Conservation (phyloP, 192 early-diverging fungal species). For the Phlyctochytrium arcticum region DNA sequence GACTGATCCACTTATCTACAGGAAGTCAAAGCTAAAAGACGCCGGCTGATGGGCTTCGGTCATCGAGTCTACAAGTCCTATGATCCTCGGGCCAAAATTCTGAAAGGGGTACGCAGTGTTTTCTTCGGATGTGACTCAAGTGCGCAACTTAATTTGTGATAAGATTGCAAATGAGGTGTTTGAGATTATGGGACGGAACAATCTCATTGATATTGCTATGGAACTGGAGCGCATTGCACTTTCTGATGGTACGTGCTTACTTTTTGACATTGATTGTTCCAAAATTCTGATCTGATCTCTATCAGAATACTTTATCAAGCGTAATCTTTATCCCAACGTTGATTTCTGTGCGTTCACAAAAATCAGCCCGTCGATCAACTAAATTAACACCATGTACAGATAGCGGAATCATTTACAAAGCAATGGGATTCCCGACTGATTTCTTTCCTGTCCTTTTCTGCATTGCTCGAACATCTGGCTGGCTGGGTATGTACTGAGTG, state of each 20-base stretch:
- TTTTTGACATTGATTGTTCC: not conserved
- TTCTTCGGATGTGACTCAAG: not conserved
- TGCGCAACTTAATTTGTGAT: conserved; percentile 37
- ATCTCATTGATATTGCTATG: conserved; percentile 61
- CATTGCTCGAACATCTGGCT: conserved; percentile 51
- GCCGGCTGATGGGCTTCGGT: conserved; percentile 53
- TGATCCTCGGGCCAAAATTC: conserved; percentile 64
- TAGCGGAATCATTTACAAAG: conserved; percentile 62
- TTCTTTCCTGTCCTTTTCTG: conserved; percentile 71
- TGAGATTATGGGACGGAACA: conserved; percentile 56
- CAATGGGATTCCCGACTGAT: conserved; percentile 69
- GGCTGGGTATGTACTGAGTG: conserved; percentile 35
- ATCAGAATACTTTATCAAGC: conserved; percentile 53
- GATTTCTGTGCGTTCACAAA: conserved; percentile 35
- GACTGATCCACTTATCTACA: conserved; percentile 45
- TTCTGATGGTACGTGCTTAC: conserved; percentile 28
- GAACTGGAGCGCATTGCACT: conserved; percentile 59
- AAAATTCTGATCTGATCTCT: not conserved
- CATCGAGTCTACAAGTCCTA: conserved; percentile 62
- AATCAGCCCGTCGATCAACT: too few relatives aligned
- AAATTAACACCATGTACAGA: too few relatives aligned
- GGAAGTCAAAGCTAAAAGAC: conserved; percentile 55
- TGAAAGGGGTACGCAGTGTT: conserved; percentile 34
- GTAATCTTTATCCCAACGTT: conserved; percentile 64
- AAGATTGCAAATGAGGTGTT: conserved; percentile 61